These are phyloP conservation scores for Fusarium algeriense DNA, from an alignment of 2,329 filamentous ascomycete species.

Conservation along the genomic window DNA sequence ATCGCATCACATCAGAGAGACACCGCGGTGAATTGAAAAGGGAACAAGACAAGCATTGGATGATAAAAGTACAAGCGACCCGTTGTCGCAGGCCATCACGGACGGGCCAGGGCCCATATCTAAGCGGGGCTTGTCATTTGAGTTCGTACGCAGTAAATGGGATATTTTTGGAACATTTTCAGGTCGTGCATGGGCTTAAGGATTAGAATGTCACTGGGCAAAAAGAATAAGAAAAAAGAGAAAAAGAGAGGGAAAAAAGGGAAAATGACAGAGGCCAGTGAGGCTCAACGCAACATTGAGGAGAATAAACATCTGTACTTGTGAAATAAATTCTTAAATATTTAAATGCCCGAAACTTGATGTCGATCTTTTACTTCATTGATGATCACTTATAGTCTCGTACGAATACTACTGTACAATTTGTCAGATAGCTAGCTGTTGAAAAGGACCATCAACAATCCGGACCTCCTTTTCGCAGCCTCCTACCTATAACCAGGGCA, in stretches of 20 bases:
- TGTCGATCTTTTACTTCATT: slow-evolving; percentile 17
- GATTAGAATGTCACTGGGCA: slow-evolving; percentile 7
- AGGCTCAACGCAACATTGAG: slow-evolving; percentile 3
- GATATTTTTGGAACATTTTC: slow-evolving; percentile 37
- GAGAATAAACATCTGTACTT: slow-evolving; percentile 8
- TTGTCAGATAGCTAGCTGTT: not conserved
- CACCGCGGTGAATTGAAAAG: not conserved
- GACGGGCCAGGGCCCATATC: slow-evolving; percentile 14
- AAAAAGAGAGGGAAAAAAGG: not conserved
- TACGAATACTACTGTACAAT: not conserved
- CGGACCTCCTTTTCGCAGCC: not conserved
- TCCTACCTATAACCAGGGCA: not conserved
- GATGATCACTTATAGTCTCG: not conserved
- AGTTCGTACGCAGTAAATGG: not conserved
- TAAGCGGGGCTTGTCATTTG: not conserved
- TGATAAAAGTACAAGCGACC: slow-evolving; percentile 7
- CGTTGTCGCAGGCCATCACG: slow-evolving; percentile 16
- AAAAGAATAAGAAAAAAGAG: not conserved
- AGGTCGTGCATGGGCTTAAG: not conserved
- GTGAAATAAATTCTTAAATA: not conserved
- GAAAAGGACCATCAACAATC: not conserved
- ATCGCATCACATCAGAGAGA: slow-evolving; percentile 4
- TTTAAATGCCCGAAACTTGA: not conserved
- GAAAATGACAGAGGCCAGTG: not conserved
- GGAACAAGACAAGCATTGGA: not conserved